Conservation (phyloP, 495 filamentous ascomycete species). For the Penicillium subrubescens region DNA sequence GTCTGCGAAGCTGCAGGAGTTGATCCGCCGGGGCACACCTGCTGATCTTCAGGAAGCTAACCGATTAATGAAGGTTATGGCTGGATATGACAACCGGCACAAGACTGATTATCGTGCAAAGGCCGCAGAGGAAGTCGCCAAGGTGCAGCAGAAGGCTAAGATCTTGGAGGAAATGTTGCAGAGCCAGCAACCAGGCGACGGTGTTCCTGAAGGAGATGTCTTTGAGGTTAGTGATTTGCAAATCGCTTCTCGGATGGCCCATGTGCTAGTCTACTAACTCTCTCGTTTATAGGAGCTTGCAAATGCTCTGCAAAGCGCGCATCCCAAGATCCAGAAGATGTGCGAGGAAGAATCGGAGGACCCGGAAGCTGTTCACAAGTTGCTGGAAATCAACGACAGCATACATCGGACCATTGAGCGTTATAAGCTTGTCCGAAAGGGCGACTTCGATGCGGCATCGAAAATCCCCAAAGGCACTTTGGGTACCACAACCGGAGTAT, state of each 20-base stretch:
- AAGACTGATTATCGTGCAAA: conserved; percentile 98
- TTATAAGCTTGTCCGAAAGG: conserved; percentile 92
- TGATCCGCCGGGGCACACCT: conserved; percentile 88
- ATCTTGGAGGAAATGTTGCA: conserved; percentile 92
- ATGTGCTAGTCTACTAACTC: neutral
- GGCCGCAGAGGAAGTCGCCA: conserved; percentile 90
- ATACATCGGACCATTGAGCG: conserved; percentile 96
- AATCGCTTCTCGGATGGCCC: neutral
- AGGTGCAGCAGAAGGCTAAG: conserved; percentile 89
- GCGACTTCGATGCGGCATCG: conserved; percentile 85
- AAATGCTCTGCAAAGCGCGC: conserved; percentile 87
- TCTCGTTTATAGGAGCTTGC: conserved; percentile 68
- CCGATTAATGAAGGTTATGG: conserved; percentile 97
- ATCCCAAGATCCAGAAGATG: conserved; percentile 99
- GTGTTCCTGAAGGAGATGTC: conserved; percentile 85
- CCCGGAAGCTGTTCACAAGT: conserved; percentile 89
- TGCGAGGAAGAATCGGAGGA: conserved; percentile 98
- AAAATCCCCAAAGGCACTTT: conserved; percentile 83
- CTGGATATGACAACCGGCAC: conserved; percentile 88
- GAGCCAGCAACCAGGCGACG: conserved; percentile 77
- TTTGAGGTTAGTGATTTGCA: conserved; percentile 64
- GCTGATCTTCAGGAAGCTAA: conserved; percentile 96
- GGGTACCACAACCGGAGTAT: conserved; percentile 68
- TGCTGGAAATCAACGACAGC: conserved; percentile 96
- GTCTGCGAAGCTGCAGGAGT: conserved; percentile 93